A percentile compares a stretch with the other conserved stretches of the same genome.
Evolutionary conservation across 192 early-diverging fungal species (phyloP).

Genomic region (Linnemannia exigua): DNA sequence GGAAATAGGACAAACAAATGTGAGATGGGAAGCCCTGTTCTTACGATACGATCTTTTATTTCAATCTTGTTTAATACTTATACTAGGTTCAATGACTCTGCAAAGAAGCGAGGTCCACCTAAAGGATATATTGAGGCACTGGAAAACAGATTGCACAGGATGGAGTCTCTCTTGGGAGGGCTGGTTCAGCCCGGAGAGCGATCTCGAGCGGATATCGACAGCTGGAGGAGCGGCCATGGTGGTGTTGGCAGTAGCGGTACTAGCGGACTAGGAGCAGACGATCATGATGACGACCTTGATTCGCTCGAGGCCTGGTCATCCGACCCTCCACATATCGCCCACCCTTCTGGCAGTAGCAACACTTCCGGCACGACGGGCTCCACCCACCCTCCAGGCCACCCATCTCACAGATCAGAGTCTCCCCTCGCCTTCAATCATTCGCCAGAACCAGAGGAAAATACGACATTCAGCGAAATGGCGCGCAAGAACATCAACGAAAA

Average conservation of each 20-base stretch:
- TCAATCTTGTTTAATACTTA: neutral
- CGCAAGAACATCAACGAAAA: constrained; percentile 44
- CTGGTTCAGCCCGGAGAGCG: constrained; percentile 67
- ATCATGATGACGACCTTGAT: constrained; percentile 38
- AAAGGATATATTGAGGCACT: constrained; percentile 91
- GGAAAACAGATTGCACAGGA: constrained; percentile 78
- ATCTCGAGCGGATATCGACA: constrained; percentile 42
- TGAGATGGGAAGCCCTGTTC: neutral
- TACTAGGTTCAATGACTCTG: constrained; percentile 29
- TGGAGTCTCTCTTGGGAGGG: constrained; percentile 75
- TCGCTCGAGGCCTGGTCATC: constrained; percentile 47
- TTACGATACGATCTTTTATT: too few relatives aligned
- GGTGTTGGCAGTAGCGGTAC: neutral
- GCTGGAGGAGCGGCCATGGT: neutral
- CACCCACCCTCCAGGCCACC: neutral
- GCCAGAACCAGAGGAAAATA: constrained; percentile 16
- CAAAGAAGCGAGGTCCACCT: constrained; percentile 79
- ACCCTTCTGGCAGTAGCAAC: neutral
- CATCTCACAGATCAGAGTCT: neutral
- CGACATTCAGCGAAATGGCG: constrained; percentile 25
- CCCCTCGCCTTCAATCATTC: neutral
- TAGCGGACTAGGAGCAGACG: constrained; percentile 16
- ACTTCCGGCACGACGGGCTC: neutral
- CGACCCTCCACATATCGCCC: neutral
- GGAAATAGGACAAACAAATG: neutral